Evolutionary conservation across 2,329 filamentous ascomycete species (phyloP), one percentile per base, ranked within the genome.

Genomic region (Fusarium buharicum): DNA sequence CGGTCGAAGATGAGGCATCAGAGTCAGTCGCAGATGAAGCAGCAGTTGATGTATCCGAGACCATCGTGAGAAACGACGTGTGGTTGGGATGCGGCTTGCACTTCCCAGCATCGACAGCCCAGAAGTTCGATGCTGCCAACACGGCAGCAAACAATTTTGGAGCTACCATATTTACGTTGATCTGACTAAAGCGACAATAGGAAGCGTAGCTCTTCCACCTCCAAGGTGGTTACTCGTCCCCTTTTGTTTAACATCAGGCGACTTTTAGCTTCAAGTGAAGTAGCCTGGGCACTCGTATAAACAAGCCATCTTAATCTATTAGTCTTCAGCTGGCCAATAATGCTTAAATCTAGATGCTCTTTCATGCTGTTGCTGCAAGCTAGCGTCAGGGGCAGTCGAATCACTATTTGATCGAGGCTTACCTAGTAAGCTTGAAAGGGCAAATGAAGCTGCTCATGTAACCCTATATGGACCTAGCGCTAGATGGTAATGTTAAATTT

Each of bases 71-170:
- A 24, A 40, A 38, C 18, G 40, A 40, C 20, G 34, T 55, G 17
- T 37, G 14, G n/a, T 43, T 28, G 27, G 47, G 38, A 18, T 48
- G 40, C 27, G 41, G 36, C 27, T 22, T 55, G 12, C 41, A 49
- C 18, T 55, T 37, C 14, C 17, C 41, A 40, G 41, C 54, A 46
- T 55, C 30, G 22, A 30, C 50, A 40, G 18, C 28, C 24, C 24
- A 34, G 17, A 48, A 28, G n/a, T 24, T 27, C 11, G 22, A 40
- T 31, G 10, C 20, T 17, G 30, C 30, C 10, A 56, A 14, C 7
- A 36, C 18, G 33, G 27, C 30, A 24, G 33, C 18, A 48, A 31
- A 8, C 30, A 41, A 11, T 13, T 36, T 48, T 22, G 13, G 24
- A 12, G 13, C 22, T 14, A 36, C 17, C 40, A 55, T 55, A 6